phyloP scores from a whole-genome alignment of 306 rosid species.

The Spatholobus suberectus region DNA sequence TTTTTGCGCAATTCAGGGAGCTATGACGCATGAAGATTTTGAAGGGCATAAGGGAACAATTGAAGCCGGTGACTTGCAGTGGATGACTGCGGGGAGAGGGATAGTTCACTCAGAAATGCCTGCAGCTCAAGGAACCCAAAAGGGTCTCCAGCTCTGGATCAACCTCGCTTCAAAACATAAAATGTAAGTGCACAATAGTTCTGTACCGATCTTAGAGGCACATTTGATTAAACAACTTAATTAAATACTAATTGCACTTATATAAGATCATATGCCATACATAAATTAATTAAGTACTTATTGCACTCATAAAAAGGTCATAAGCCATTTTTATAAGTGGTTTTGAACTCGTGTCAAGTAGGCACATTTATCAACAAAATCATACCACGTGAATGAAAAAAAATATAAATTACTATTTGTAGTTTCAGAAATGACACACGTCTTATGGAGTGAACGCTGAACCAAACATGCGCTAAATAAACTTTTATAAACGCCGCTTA shows the following conservation, averaged over 20 bases:
- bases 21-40: conserved; percentile 87
- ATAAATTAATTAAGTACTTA: neutral
- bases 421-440: neutral
- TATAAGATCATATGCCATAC: neutral
- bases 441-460: neutral
- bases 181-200: conserved; percentile 55
- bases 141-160: conserved; percentile 93
- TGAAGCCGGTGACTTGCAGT: conserved; percentile 87
- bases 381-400: neutral
- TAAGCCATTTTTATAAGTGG: neutral
- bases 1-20: conserved; percentile 62
- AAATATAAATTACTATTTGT: neutral
- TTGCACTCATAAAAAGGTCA: neutral
- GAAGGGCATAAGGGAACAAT: conserved; percentile 96
- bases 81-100: conserved; percentile 99
- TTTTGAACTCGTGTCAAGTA: neutral
- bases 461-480: neutral
- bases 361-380: neutral
- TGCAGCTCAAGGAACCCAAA: conserved; percentile 82
- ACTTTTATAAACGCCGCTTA: neutral
- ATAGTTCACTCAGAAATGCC: conserved; percentile 98
- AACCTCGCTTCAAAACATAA: conserved; percentile 87
- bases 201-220: neutral
- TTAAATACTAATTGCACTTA: neutral
- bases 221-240: neutral